Base-by-base conservation (phyloP, 83 land plant species). In the Thuja plicata region DNA sequence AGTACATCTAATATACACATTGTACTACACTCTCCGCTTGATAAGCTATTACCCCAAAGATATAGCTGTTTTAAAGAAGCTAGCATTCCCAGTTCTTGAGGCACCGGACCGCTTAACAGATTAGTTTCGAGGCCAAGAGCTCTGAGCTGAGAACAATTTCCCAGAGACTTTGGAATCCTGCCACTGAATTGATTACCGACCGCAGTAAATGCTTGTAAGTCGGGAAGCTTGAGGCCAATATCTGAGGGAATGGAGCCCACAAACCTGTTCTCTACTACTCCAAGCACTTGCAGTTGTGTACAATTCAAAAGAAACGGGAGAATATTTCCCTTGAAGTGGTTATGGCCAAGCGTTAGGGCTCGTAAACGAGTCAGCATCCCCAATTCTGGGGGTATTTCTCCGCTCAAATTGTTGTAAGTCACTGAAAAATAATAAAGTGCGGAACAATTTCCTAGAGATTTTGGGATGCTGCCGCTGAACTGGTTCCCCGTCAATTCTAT, bases 251-350 rank as follows among this genome's bases (percentile, higher is more conserved):
- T 77, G 43, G 85, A 45, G 0, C 97, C 98, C 4, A 87, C 87
- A 0, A 96, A 66, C 66, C 87, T 88, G 89, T 94, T 95, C 78
- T 87, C 50, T 0, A 92, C 88, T 0, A 91, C 89, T 12, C 91
- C 91, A 41, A 96, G 87, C 21, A 38, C 38, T 0, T 90, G 88
- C 19, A 96, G 84, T 0, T 89, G 88, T 70, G 87, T 89, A 87
- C 92, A 73, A 66, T 85, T 55, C 24, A 92, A 91, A 1, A 96
- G 80, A 2, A 93, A 90, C 4, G 87, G 3, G 3, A 96, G 96
- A 43, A 96, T 16, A 15, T 55, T 13, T 13, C 60, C 60, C 19
- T 13, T 15, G 19, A 15, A 55, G 8, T 21, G 3, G 19, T 55
- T 55, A 55, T 0, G 0, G 3, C 19, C 60, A 16, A 55, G 60